phyloP scores from a whole-genome alignment of 176 grass and related monocot species.

The Aegilops umbellulata region DNA sequence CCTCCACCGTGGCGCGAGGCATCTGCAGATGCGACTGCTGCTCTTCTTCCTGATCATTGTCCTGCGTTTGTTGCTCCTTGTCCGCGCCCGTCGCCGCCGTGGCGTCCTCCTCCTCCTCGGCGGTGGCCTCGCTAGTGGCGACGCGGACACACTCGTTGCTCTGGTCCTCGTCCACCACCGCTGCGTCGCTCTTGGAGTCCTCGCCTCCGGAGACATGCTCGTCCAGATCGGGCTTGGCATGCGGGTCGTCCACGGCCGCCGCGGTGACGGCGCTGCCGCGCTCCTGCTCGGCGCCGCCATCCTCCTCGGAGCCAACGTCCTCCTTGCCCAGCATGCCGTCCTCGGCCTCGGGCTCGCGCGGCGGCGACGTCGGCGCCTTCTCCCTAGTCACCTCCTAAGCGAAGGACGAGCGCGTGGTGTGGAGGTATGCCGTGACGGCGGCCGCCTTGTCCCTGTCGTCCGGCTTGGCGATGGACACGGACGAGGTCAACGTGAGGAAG shows the following conservation, averaged over 20 bases:
- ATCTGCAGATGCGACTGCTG: neutral
- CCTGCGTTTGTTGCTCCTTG: too few relatives aligned
- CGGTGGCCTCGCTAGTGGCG: too few relatives aligned
- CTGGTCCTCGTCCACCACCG: neutral
- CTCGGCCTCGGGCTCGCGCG: neutral
- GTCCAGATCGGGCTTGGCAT: conserved; percentile 20
- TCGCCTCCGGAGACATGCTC: neutral
- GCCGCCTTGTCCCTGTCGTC: too few relatives aligned
- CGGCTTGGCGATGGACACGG: too few relatives aligned
- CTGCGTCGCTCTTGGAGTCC: neutral
- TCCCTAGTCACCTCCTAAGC: too few relatives aligned
- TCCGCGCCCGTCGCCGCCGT: too few relatives aligned
- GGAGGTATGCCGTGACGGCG: too few relatives aligned
- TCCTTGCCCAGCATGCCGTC: neutral
- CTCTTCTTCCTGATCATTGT: too few relatives aligned
- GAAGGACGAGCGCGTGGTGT: too few relatives aligned
- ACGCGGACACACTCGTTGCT: too few relatives aligned
- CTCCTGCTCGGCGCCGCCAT: conserved; percentile 27
- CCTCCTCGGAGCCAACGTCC: neutral
- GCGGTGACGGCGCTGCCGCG: neutral
- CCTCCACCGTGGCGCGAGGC: conserved; percentile 31
- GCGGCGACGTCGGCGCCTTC: neutral
- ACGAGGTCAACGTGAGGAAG: too few relatives aligned
- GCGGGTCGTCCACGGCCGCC: conserved; percentile 23
- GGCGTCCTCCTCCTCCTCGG: too few relatives aligned